A percentile compares a stretch with the other conserved stretches of the same genome.
phyloP scores from a whole-genome alignment of 2,329 filamentous ascomycete species.

The Apiospora aurea region DNA sequence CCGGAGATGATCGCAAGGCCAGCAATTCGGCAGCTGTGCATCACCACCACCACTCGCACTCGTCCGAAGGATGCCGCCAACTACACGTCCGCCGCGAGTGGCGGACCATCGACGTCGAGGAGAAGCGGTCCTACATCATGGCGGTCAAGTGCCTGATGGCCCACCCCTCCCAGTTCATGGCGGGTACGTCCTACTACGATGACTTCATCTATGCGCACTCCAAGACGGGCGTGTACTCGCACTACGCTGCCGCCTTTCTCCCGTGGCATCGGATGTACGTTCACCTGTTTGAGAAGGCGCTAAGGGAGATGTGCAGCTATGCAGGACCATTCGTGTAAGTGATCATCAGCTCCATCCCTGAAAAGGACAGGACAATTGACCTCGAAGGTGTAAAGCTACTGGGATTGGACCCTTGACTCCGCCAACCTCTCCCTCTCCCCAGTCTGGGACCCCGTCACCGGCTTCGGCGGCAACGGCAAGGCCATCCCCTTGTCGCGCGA shows the following conservation, averaged over 20 bases:
- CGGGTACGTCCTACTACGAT: neutral
- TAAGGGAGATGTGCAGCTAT: neutral
- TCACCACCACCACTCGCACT: too few species aligned
- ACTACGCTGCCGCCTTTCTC: slow-evolving; percentile 5
- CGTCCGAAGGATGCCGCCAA: too few species aligned
- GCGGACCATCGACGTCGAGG: neutral
- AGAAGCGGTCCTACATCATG: neutral
- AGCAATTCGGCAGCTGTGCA: too few species aligned
- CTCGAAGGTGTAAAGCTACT: neutral
- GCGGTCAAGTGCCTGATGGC: neutral
- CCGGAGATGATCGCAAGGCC: too few species aligned
- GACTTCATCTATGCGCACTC: neutral
- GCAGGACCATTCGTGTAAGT: neutral
- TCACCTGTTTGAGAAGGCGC: neutral
- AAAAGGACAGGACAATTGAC: too few species aligned
- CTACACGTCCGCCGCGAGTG: neutral
- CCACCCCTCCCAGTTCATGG: neutral
- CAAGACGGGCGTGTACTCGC: neutral
- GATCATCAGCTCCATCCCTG: too few species aligned
- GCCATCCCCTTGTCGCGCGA: neutral
- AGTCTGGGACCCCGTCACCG: neutral
- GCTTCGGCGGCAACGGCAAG: slow-evolving; percentile 2
- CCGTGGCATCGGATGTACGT: slow-evolving; percentile 10
- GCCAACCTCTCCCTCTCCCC: neutral
- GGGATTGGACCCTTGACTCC: neutral